These are phyloP conservation scores for Stellera chamaejasme DNA, from an alignment of 345 rosid species.

Conservation along the genomic window DNA sequence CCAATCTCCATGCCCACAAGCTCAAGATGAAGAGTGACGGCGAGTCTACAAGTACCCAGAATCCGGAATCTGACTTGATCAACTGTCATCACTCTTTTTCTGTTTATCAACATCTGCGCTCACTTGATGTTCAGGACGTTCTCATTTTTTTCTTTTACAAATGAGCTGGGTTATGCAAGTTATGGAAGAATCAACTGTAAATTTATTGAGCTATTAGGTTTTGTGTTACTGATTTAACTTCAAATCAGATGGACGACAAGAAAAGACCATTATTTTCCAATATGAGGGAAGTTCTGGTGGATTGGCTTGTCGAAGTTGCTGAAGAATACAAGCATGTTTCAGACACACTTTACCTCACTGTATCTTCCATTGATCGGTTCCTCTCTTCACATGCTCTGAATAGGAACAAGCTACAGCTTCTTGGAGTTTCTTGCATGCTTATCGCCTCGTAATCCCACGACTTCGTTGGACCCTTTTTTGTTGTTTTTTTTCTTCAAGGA, in stretches of 20 bases:
- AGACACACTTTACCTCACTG: constrained; percentile 52
- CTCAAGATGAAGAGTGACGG: constrained; percentile 2
- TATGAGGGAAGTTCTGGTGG: constrained; percentile 55
- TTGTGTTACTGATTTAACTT: background rate
- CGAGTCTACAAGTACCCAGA: background rate
- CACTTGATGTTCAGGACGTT: constrained; percentile 18
- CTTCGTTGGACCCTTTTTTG: background rate
- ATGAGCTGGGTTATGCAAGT: too few species aligned
- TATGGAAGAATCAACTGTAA: background rate
- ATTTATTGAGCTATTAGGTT: background rate
- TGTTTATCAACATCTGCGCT: constrained; percentile 17
- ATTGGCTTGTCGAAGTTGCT: constrained; percentile 65
- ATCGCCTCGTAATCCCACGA: constrained; percentile 50
- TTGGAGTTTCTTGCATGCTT: constrained; percentile 71
- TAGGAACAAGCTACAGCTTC: constrained; percentile 50
- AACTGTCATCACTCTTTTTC: constrained; percentile 14
- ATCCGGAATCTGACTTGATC: background rate
- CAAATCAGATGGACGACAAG: constrained; percentile 33
- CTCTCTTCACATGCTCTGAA: constrained; percentile 34
- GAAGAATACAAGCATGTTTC: constrained; percentile 64
- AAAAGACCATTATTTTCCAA: constrained; percentile 42
- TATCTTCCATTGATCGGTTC: constrained; percentile 50
- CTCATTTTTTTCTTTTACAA: background rate
- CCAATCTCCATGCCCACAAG: constrained; percentile 6
- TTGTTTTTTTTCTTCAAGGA: background rate